These are phyloP conservation scores for Mycena sp. DNA, from an alignment of 1,284 basidiomycete genomes.

Conservation along the genomic window DNA sequence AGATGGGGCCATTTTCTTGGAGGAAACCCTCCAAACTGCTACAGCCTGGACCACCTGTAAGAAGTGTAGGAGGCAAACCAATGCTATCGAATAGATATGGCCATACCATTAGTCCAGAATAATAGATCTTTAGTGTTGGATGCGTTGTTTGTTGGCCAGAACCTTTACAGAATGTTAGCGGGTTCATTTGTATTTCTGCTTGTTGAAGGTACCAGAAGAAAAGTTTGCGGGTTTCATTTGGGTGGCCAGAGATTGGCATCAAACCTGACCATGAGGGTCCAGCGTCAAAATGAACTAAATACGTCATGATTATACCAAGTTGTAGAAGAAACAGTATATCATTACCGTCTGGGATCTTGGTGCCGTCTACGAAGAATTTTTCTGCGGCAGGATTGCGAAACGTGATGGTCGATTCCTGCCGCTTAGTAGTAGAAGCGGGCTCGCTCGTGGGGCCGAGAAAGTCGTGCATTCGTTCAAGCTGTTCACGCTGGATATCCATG, in stretches of 20 bases:
- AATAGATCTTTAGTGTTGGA: slow-evolving; percentile 58
- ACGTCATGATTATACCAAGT: neutral
- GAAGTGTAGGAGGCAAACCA: neutral
- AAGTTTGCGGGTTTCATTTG: slow-evolving; percentile 71
- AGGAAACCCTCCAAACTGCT: slow-evolving; percentile 80
- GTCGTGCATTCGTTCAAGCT: slow-evolving; percentile 51
- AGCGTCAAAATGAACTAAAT: slow-evolving; percentile 63
- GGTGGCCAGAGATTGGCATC: slow-evolving; percentile 66
- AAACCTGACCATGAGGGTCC: slow-evolving; percentile 79
- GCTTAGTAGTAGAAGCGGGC: slow-evolving; percentile 26
- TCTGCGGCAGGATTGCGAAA: slow-evolving; percentile 71
- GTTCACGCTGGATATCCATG: slow-evolving; percentile 58
- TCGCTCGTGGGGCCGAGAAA: slow-evolving; percentile 49
- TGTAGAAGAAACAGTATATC: slow-evolving; percentile 35
- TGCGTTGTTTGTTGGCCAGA: slow-evolving; percentile 57
- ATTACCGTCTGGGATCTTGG: slow-evolving; percentile 68
- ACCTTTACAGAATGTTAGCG: slow-evolving; percentile 29
- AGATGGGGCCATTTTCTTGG: slow-evolving; percentile 75
- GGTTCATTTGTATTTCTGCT: neutral
- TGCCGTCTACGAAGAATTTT: slow-evolving; percentile 72
- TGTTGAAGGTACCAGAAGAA: slow-evolving; percentile 75
- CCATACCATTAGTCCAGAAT: slow-evolving; percentile 59
- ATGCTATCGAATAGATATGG: neutral
- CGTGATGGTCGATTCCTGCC: slow-evolving; percentile 61
- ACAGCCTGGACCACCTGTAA: slow-evolving; percentile 62